Conservation (phyloP, 2,329 filamentous ascomycete species). For the Colletotrichum abscissum region DNA sequence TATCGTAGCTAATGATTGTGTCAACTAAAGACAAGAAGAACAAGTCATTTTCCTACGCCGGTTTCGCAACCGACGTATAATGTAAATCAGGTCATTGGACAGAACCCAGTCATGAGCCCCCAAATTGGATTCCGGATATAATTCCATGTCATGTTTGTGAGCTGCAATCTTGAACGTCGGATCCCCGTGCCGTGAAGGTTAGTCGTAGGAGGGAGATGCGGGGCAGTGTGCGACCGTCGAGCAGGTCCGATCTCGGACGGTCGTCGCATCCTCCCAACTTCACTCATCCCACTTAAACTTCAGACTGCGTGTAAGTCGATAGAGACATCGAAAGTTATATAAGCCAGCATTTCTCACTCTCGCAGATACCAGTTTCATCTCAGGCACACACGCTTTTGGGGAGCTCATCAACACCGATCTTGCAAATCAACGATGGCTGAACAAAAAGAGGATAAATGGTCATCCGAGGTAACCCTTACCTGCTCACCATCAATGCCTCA, state of each 20-base stretch:
- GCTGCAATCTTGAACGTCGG: background rate
- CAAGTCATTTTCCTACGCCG: background rate
- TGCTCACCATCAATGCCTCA: too few relatives aligned
- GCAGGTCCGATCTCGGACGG: slow-evolving; percentile 37
- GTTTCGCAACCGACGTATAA: slow-evolving; percentile 2
- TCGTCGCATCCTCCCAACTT: background rate
- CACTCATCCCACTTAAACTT: slow-evolving; percentile 35
- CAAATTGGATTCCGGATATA: background rate
- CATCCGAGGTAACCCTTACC: slow-evolving; percentile 47
- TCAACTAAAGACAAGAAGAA: background rate
- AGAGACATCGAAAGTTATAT: background rate
- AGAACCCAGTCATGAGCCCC: background rate
- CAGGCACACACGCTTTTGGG: background rate
- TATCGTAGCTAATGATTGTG: background rate
- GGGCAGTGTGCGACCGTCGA: slow-evolving; percentile 3
- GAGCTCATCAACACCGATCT: background rate
- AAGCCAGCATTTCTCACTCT: background rate
- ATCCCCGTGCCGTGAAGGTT: background rate
- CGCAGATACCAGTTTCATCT: background rate
- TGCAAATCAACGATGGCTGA: slow-evolving; percentile 36
- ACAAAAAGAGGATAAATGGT: slow-evolving; percentile 50
- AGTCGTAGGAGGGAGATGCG: background rate
- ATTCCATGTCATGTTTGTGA: too few relatives aligned
- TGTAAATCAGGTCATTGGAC: slow-evolving; percentile 1
- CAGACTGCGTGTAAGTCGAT: slow-evolving; percentile 13